Evolutionary conservation across 2,329 filamentous ascomycete species (phyloP).

Genomic region (Grosmannia huntii): DNA sequence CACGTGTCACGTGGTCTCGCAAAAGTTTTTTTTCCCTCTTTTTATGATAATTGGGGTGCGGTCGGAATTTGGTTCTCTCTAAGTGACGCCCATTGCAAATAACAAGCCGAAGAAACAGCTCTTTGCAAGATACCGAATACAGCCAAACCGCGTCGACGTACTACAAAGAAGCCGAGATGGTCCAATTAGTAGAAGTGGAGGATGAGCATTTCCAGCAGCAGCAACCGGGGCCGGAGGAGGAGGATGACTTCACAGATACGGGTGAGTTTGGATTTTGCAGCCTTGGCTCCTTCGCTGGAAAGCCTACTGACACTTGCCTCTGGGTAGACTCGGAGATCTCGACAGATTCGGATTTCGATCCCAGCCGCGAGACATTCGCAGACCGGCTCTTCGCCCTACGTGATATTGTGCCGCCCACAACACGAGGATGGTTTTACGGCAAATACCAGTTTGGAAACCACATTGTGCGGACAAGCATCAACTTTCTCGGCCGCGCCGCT

Average conservation of each 20-base stretch:
- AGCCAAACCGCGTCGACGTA: not conserved
- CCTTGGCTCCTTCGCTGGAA: too few relatives aligned
- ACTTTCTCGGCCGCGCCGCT: slow-evolving; percentile 71
- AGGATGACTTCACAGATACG: slow-evolving; percentile 87
- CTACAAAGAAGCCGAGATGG: slow-evolving; percentile 42
- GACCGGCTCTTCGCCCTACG: slow-evolving; percentile 61
- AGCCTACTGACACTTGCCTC: not conserved
- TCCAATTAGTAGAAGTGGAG: slow-evolving; percentile 91
- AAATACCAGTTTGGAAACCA: slow-evolving; percentile 40
- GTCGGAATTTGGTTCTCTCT: not conserved
- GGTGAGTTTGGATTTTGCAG: slow-evolving; percentile 53
- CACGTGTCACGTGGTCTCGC: not conserved
- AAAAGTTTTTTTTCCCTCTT: not conserved
- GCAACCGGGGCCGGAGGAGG: slow-evolving; percentile 59
- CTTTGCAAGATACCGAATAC: not conserved
- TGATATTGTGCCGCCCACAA: slow-evolving; percentile 63
- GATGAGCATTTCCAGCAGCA: slow-evolving; percentile 82
- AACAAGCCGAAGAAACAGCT: too few relatives aligned
- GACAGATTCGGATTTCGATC: slow-evolving; percentile 60
- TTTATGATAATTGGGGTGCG: not conserved
- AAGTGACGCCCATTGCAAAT: not conserved
- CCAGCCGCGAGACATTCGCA: slow-evolving; percentile 41
- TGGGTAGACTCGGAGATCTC: slow-evolving; percentile 68
- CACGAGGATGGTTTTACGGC: slow-evolving; percentile 54
- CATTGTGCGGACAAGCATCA: slow-evolving; percentile 46